A percentile compares a stretch with the other conserved stretches of the same genome.
Evolutionary conservation across 768 basidiomycete genomes (phyloP).

Genomic region (Daedaleopsis sinensis): DNA sequence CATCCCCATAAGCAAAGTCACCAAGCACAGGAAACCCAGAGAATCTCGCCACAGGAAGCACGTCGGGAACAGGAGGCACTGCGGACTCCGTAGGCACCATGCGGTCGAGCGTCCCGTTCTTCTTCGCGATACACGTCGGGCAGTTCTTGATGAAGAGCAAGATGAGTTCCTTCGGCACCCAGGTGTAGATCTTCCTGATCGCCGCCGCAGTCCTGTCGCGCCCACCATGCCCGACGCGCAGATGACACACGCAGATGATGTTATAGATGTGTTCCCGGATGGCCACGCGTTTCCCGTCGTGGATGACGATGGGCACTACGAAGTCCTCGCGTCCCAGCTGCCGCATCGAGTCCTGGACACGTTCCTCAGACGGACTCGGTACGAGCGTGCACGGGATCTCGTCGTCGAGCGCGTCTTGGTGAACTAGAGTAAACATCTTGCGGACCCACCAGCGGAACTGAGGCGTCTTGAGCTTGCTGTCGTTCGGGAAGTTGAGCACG

Average conservation of each 20-base stretch:
- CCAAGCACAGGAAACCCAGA: neutral
- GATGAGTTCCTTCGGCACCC: slow-evolving; percentile 85
- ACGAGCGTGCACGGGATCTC: neutral
- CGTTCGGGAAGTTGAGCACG: slow-evolving; percentile 57
- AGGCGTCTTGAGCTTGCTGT: slow-evolving; percentile 50
- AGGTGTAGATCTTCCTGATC: slow-evolving; percentile 72
- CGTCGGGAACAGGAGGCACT: neutral
- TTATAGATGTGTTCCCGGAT: slow-evolving; percentile 80
- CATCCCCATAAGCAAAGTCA: neutral
- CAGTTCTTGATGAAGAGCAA: slow-evolving; percentile 78
- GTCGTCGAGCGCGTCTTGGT: neutral
- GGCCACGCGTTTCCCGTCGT: slow-evolving; percentile 75
- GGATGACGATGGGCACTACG: slow-evolving; percentile 54
- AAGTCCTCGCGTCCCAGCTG: neutral
- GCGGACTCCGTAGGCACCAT: neutral
- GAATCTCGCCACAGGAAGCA: neutral
- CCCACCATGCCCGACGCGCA: slow-evolving; percentile 66
- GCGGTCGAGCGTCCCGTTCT: slow-evolving; percentile 32
- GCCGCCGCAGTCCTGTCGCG: slow-evolving; percentile 76
- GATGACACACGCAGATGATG: slow-evolving; percentile 75
- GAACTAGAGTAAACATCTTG: slow-evolving; percentile 68
- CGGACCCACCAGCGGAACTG: slow-evolving; percentile 86
- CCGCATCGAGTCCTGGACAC: neutral
- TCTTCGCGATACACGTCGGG: slow-evolving; percentile 66
- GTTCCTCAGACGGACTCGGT: neutral